These are phyloP conservation scores for Aspergillus quadricinctus DNA, from an alignment of 2,329 filamentous ascomycete species.

Conservation along the genomic window DNA sequence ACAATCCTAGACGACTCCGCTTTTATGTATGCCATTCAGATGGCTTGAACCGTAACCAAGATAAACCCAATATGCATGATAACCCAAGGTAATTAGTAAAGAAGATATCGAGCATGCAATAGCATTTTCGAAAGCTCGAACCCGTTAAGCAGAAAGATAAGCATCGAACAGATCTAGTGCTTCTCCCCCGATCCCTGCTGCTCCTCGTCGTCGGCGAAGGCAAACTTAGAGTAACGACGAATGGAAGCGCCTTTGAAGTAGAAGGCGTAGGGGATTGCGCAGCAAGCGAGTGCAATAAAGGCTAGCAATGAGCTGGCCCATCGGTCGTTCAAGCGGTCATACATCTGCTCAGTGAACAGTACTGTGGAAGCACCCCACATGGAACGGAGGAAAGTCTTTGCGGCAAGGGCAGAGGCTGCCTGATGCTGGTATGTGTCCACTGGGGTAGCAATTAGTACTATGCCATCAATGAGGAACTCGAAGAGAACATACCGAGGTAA, in stretches of 20 bases:
- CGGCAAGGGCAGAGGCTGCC: slow-evolving; percentile 74
- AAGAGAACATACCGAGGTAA: slow-evolving; percentile 50
- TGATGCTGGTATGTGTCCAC: slow-evolving; percentile 67
- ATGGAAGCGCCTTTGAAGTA: slow-evolving; percentile 72
- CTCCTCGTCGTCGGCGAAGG: slow-evolving; percentile 59
- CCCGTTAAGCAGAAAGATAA: not conserved
- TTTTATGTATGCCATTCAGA: not conserved
- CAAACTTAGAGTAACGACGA: slow-evolving; percentile 64
- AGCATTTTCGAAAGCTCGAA: not conserved
- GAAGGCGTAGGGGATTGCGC: slow-evolving; percentile 77
- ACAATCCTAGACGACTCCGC: not conserved
- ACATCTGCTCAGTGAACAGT: slow-evolving; percentile 81
- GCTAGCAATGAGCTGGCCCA: slow-evolving; percentile 72
- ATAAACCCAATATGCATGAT: not conserved
- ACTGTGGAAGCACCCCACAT: slow-evolving; percentile 77
- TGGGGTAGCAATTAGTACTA: slow-evolving; percentile 14
- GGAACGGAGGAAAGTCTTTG: slow-evolving; percentile 73
- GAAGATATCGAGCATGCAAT: not conserved
- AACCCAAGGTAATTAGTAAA: not conserved
- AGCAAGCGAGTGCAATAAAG: slow-evolving; percentile 72
- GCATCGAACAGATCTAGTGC: not conserved
- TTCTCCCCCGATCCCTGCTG: slow-evolving; percentile 10
- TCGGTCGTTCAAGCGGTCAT: slow-evolving; percentile 64
- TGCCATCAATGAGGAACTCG: not conserved
- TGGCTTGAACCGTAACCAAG: not conserved